Evolutionary conservation across 2,329 filamentous ascomycete species (phyloP), one percentile per base, ranked within the genome.

Genomic region (Microsporum canis): DNA sequence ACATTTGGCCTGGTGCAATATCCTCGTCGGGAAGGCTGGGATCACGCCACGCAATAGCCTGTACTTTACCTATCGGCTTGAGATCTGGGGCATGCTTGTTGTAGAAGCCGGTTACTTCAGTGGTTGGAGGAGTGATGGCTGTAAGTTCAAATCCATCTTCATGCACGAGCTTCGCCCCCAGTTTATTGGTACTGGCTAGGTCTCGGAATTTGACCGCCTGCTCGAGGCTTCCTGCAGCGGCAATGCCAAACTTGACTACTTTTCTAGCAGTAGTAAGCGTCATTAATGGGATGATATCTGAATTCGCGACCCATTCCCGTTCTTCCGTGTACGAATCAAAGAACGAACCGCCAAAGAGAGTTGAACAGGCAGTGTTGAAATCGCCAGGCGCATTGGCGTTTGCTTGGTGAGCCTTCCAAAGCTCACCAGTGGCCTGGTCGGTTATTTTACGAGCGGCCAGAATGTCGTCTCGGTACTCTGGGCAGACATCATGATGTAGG

Each of bases 401-500:
- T 5, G 87, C 75, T 33, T 79, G 70, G 4, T 78, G 73, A 39
- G 86, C 78, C 59, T 81, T 78, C 64, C 82, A 82, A 39, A 94
- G 78, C 72, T 97, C 89, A 1, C 76, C 68, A 2, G 83, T 79
- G 1, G 88, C 89, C 12, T 78, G 69, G 23, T 84, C 80, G 67
- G 90, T 95, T 33, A 92, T 71, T 0, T 71, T 71, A 5, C 87
- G 77, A 0, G 91, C 90, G 0, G 79, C 76, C 14, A 82, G 74
- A 62, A 97, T 79, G 64, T 92, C 82, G 0, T 80, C 76, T 0
- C 74, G 78, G 69, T 91, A 88, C 71, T 97, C 94, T 0, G 88
- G 87, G 68, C 91, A 96, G 14, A 95, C 92, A 41, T 88, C 82
- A 69, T 97, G 91, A 63, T 88, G 83, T 7, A 91, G 78, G 0